phyloP scores from a whole-genome alignment of 1,284 basidiomycete genomes.

The Pterula multifida region DNA sequence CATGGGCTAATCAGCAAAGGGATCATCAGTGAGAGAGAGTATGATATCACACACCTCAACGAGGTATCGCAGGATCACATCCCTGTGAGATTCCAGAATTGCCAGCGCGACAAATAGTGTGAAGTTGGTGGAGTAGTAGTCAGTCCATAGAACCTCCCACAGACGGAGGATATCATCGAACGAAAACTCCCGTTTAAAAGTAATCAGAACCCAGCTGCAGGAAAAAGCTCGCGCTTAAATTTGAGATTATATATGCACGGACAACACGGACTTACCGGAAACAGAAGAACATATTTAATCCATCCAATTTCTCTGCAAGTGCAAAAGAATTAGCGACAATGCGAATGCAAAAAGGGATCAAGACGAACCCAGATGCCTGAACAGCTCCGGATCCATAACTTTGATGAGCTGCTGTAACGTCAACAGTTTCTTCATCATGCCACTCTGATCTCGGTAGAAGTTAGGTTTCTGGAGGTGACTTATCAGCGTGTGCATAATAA shows the following conservation, averaged over 20 bases:
- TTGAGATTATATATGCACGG: no score
- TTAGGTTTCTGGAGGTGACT: constrained; percentile 62
- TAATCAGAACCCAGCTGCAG: constrained; percentile 71
- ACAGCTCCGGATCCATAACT: constrained; percentile 91
- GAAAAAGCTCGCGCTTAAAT: background rate
- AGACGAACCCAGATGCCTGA: constrained; percentile 66
- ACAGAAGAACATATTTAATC: constrained; percentile 94
- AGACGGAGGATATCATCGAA: constrained; percentile 81
- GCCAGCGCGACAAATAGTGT: constrained; percentile 93
- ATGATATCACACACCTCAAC: constrained; percentile 58
- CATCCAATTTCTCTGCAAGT: constrained; percentile 66
- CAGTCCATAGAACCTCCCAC: constrained; percentile 97
- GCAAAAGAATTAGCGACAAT: constrained; percentile 5
- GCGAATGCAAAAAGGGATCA: background rate
- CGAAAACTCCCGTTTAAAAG: constrained; percentile 92
- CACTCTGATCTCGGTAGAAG: constrained; percentile 92
- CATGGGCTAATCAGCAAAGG: no score
- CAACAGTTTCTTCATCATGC: constrained; percentile 90
- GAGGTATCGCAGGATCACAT: constrained; percentile 88
- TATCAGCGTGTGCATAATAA: constrained; percentile 3
- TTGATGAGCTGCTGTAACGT: constrained; percentile 84
- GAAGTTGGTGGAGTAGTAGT: constrained; percentile 80
- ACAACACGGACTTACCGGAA: constrained; percentile 60
- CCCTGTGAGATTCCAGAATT: constrained; percentile 86
- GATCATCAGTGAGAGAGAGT: constrained; percentile 2